Evolutionary conservation across 306 rosid genomes (phyloP), one percentile per base, ranked within the genome.

Genomic region (Coriaria nepalensis): DNA sequence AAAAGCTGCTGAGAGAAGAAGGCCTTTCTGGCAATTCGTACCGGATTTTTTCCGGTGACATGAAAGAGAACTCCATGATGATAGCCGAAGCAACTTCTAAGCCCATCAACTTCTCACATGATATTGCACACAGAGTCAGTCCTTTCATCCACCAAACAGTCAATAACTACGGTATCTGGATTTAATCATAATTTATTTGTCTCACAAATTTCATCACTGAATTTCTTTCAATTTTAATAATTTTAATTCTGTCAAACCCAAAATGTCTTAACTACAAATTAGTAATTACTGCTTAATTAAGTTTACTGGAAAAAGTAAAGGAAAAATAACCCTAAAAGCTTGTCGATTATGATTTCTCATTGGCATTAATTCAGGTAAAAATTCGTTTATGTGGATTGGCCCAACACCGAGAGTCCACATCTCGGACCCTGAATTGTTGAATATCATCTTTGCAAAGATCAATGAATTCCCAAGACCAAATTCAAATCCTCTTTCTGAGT

Each of bases 341-440:
- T n/a, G n/a, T n/a, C n/a, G n/a, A n/a, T n/a, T n/a, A n/a, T 14
- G 2, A 10, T 47, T 47, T 9, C 0, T 47, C 1, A n/a, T 10
- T 6, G 13, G 13, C 7, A 6, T 20, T 3, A 33, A 35, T 59
- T 49, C 59, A 64, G 70, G 70, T 13, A 61, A 61, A 51, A 69
- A 61, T 1, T 50, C 61, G 0, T 74, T 58, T 32, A n/a, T 9
- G 0, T 75, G 77, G 81, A 39, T 33, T 11, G 74, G 71, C 2
- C 20, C 50, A 9, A 39, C 7, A 11, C 56, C 68, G 11, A 56
- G 42, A 35, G 70, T 70, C 43, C 40, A 45, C 40, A 52, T 75
- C 10, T 37, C 41, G 14, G 63, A 59, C 4, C 68, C 71, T 5
- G 55, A 55, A 5, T 52, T 53, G 38, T 38, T 75, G 33, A 70